Evolutionary conservation across 2,329 filamentous ascomycete genomes (phyloP), one percentile per base, ranked within the genome.

Genomic region (Colletotrichum sp.): DNA sequence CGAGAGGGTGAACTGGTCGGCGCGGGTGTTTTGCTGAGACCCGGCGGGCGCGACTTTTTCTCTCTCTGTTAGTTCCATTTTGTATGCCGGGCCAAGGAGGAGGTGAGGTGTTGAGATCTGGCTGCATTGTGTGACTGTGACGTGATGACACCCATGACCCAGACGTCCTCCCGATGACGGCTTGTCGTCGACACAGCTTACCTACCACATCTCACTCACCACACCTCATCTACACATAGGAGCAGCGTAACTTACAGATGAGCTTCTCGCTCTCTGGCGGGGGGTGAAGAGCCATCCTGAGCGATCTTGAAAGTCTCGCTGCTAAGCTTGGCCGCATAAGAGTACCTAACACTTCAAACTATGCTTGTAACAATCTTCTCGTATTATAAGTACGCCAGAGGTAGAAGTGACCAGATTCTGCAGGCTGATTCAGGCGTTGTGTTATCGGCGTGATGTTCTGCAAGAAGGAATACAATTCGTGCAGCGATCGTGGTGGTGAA

Each of bases 1-100:
- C 79, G 90, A 91, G 69, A 83, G 85, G 65, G 90, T 92, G 88
- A 96, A 98, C 84, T 98, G 95, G 28, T 91, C 91, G 13, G 95
- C 95, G 83, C 94, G 94, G 3, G 88, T 86, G 69, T 90, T 86
- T 68, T 87, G 84, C 77, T 90, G 85, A 78, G 88, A 86, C 48
- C 89, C 91, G 58, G 91, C 91, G 5, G 94, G 93, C 7, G 93
- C 93, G 84, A 95, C 91, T 90, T 74, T n/a, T 9, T 59, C 16
- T 59, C 63, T 30, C 72, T 74, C n/a, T 52, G 43, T 77, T 24
- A 76, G 76, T 32, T 63, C 61, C 66, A 24, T 28, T 28, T 30
- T 7, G 16, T 30, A 12, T 18, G 62, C 24, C 14, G 13, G 18
- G 34, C 9, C 32, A 63, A 38, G 61, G 21, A 30, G 14, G 10